Evolutionary conservation across 257 asterid genomes (phyloP).

Genomic region (Scutellaria galericulata): DNA sequence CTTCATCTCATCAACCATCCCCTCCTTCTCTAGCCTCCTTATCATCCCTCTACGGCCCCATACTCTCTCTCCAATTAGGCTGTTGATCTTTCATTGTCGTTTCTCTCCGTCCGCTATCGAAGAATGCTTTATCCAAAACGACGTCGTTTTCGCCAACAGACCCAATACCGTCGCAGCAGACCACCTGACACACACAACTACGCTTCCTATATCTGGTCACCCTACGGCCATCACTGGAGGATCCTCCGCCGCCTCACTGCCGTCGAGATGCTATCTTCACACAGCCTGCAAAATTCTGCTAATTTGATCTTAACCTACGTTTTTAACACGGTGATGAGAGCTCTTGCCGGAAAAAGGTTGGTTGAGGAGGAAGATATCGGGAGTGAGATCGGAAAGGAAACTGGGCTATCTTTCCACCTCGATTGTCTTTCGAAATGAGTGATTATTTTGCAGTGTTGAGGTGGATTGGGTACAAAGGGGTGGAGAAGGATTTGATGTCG

Average conservation of each 20-base stretch:
- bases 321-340: slow-evolving; percentile 48
- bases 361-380: not conserved
- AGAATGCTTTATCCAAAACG: slow-evolving; percentile 65
- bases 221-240: slow-evolving; percentile 60
- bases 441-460: not conserved
- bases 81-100: slow-evolving; percentile 42
- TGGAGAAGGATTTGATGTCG: not conserved
- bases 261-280: slow-evolving; percentile 48
- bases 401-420: too few relatives aligned
- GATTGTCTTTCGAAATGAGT: too few relatives aligned
- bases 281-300: slow-evolving; percentile 49
- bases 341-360: slow-evolving; percentile 33
- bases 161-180: slow-evolving; percentile 48
- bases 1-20: slow-evolving; percentile 53
- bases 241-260: slow-evolving; percentile 44
- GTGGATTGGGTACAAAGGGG: not conserved
- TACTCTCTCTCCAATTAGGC: slow-evolving; percentile 54
- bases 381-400: not conserved
- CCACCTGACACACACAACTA: slow-evolving; percentile 48
- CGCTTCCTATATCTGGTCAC: slow-evolving; percentile 26
- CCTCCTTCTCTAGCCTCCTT: slow-evolving; percentile 44
- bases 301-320: slow-evolving; percentile 32
- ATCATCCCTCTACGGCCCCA: slow-evolving; percentile 49
- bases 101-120: slow-evolving; percentile 55
- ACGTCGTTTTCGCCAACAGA: slow-evolving; percentile 54